These are phyloP conservation scores for Pseudopediastrum boryanum DNA, from an alignment of 139 green algal genomes.

Conservation along the genomic window DNA sequence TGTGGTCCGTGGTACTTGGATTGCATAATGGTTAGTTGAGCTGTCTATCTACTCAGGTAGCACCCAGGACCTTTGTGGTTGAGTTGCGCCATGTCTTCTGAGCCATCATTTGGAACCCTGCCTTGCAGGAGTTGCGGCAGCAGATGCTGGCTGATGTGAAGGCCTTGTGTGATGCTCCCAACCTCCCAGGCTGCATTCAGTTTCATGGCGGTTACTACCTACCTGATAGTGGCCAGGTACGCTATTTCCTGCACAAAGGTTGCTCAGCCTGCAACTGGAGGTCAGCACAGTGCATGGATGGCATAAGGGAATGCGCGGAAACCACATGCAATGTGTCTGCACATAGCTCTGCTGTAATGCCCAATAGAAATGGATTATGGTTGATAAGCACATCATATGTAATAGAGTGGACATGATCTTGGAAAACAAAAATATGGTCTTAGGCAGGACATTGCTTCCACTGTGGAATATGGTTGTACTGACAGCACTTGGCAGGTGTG, in stretches of 20 bases:
- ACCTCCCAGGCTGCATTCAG: conserved; percentile 63
- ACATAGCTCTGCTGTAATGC: too few relatives aligned
- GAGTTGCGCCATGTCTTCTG: not conserved
- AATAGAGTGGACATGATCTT: too few relatives aligned
- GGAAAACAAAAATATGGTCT: too few relatives aligned
- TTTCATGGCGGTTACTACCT: conserved; percentile 85
- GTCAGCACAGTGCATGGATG: too few relatives aligned
- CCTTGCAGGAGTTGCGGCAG: conserved; percentile 74
- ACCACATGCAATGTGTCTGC: too few relatives aligned
- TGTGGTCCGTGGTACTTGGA: not conserved
- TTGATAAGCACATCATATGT: too few relatives aligned
- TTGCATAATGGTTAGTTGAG: not conserved
- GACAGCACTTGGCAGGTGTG: too few relatives aligned
- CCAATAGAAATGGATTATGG: too few relatives aligned
- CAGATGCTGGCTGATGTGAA: conserved; percentile 92
- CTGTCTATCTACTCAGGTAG: not conserved
- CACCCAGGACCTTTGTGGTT: not conserved
- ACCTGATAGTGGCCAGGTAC: conserved; percentile 48
- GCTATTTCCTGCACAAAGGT: not conserved
- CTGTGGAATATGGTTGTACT: too few relatives aligned
- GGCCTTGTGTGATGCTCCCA: conserved; percentile 72
- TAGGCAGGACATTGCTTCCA: too few relatives aligned
- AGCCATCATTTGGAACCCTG: too few relatives aligned
- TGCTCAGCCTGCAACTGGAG: not conserved
- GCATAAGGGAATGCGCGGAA: too few relatives aligned